Evolutionary conservation across 179 eudicot species (phyloP), one percentile per base, ranked within the genome.

Genomic region (Heliamphora ciliata): DNA sequence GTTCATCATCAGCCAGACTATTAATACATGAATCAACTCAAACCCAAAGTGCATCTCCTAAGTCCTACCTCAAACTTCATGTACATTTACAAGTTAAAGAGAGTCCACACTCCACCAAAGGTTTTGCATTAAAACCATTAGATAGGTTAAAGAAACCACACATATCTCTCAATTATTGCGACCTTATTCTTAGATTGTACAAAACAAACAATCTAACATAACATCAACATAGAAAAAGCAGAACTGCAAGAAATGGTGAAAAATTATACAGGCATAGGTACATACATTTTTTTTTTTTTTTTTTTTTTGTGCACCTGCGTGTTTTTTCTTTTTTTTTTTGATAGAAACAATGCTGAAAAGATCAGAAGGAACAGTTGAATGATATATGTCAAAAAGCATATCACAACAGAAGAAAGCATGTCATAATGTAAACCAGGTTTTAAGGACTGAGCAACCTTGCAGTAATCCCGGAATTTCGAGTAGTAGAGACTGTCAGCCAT

Each of bases 401-500:
- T 60, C 15, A 17, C 4, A 44, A 52, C 60, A 52, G 61, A 24
- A 76, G 52, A 6, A 58, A 61, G 31, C 44, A 73, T 48, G 13
- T 59, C 64, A 13, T 2, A 72, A 60, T n/a, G 55, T 46, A 81
- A 55, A 40, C 46, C 61, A 50, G 48, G 74, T 64, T 66, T 50
- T 64, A 77, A 55, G 74, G 67, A 77, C 69, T 69, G 74, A 76
- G 84, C 84, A 79, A 96, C 99, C 97, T 83, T 88, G 88, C 99
- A 97, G 85, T 91, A 88, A 65, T 92, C 87, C 75, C 86, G 88
- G 83, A 97, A 97, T 89, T 92, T 93, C 15, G 87, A 47, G 84
- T 94, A 97, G 89, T 97, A 97, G 58, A 97, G 93, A 87, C 83
- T 92, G 83, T 97, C 99, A 72, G 99, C 94, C 86, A 91, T 88